Evolutionary conservation across 2,329 filamentous ascomycete species (phyloP), one percentile per base, ranked within the genome.

Genomic region (Cucurbitaria berberidis): DNA sequence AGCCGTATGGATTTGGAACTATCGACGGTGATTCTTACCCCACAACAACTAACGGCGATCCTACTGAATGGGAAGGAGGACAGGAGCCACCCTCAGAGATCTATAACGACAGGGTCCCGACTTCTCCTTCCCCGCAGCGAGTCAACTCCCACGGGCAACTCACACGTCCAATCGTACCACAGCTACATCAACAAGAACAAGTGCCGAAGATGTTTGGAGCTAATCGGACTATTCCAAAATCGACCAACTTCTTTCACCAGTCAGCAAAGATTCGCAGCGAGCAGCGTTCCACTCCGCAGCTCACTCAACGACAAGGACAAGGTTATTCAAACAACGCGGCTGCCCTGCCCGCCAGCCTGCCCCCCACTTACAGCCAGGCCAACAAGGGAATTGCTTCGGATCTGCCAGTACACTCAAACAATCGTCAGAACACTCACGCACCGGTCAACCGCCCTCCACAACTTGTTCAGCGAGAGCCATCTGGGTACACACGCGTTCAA

Each of bases 11-110:
- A 5, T 57, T 66, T 32, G 48, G 1, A 5, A 51, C 53, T 1
- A 43, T 66, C n/a, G 63, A 66, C 3, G 70, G 64, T 27, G 66
- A 69, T 30, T 75, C 74, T n/a, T 76, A 76, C 45, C 73, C 74
- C 16, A 64, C 66, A 24, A 76, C 74, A 2, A 75, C 73, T 9
- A 69, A 73, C 29, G 74, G 74, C 4, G 50, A 62, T 27, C 49
- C 63, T 42, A 63, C 61, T 27, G 58, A 62, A 36, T 43, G 45
- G 56, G 46, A 34, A 40, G 51, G 50, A 43, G 51, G 45, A 3
- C 57, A 59, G 34, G 55, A 58, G 16, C 44, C 22, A 38, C 41
- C 30, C 24, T 50, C 51, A 22, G 47, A 67, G 24, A 53, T 55
- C 15, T 9, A 41, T 6, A 26, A 51, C 10, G 42, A 52, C 24